A percentile compares a stretch with the other conserved stretches of the same genome.
Evolutionary conservation across 176 grass and related monocot species (phyloP).

Genomic region (Cenchrus americanus): DNA sequence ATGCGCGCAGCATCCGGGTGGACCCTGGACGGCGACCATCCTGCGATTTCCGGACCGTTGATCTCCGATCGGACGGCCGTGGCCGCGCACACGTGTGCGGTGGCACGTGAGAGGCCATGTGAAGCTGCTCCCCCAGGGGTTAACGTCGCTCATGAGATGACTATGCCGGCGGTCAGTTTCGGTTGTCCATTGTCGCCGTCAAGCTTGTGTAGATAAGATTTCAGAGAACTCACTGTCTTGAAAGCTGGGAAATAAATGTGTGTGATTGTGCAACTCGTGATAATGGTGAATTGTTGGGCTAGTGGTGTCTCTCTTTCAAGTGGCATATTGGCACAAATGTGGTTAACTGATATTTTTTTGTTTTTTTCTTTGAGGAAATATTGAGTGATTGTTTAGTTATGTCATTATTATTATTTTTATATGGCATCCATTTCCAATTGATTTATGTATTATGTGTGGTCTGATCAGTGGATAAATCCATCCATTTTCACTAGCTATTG

Average conservation of each 20-base stretch:
- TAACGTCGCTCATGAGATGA: conserved; percentile 13
- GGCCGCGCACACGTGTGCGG: background rate
- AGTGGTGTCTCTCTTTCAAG: conserved; percentile 7
- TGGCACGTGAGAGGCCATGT: conserved; percentile 51
- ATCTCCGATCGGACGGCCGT: background rate
- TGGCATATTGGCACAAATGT: background rate
- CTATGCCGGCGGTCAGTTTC: conserved; percentile 36
- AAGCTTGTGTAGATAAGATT: conserved; percentile 40
- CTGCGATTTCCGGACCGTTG: background rate
- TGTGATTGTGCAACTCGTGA: conserved; percentile 2
- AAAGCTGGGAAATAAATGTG: conserved; percentile 27
- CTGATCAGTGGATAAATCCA: background rate
- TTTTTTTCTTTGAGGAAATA: background rate
- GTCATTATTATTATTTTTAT: background rate
- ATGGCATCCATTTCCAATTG: background rate
- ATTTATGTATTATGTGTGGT: background rate
- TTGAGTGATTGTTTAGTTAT: background rate
- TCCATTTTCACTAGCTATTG: background rate
- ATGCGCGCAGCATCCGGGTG: background rate
- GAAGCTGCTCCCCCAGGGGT: conserved; percentile 20
- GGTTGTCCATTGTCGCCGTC: conserved; percentile 15
- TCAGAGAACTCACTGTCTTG: conserved; percentile 25
- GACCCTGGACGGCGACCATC: background rate
- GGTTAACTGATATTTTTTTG: too few relatives aligned
- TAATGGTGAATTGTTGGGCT: background rate